Base-by-base conservation (phyloP, 2,329 filamentous ascomycete genomes). In the Alternaria brassicae region DNA sequence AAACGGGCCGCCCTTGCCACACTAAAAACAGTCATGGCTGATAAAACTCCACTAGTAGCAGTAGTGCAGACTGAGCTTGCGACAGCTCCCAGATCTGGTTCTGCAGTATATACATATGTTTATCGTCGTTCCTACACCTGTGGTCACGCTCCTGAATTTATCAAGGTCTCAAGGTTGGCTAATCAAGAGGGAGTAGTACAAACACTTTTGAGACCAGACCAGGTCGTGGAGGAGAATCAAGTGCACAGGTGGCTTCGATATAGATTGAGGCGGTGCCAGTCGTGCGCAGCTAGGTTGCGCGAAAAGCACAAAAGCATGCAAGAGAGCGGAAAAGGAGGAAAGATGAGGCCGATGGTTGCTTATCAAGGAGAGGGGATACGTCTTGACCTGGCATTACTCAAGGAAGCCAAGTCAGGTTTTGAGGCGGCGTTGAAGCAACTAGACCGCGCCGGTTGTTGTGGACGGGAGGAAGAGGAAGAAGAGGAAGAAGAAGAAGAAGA, bases 111-210 rank as follows among this genome's bases (percentile, higher is more conserved):
- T 47, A 54, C 67, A 7, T 66, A 67, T 12, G 57, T 64, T 21
- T 62, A 67, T 23, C 59, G 53, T 30, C 65, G 67, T 23, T 36
- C 47, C 6, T 69, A 67, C 21, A 52, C 48, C 17, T 71, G 68
- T 36, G 61, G 63, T 9, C 66, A 71, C 30, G 49, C 59, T 13
- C 60, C 64, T 8, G 68, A 71, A 17, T 64, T 53, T 17, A 60
- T 71, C n/a, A 25, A 60, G 40, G 56, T 67, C n/a, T 52, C 49
- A 9, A 45, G 48, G 25, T 28, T 30, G 10, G 37, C 45, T n/a
- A 21, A 57, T 49, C 28, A 44, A 23, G 27, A 39, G 9, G n/a
- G 19, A 30, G 30, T 57, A 15, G 19, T 50, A 13, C 60, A 65
- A 41, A 62, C 50, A 21, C 10, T 63, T 13, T 34, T 67, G 12